These are phyloP conservation scores for Fraxinus dipetala DNA, from an alignment of 305 asterid species.

Conservation along the genomic window DNA sequence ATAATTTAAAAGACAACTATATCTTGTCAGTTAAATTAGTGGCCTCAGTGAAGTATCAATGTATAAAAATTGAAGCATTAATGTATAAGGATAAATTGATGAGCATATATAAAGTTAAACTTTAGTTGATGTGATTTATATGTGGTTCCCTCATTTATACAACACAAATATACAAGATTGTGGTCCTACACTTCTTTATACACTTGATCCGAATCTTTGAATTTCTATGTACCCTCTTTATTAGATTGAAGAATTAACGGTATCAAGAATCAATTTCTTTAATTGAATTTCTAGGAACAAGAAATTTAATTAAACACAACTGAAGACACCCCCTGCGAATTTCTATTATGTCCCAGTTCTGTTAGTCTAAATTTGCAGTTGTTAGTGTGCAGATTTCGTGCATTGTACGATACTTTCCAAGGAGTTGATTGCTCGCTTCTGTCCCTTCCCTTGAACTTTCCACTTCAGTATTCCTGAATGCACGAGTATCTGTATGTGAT, in stretches of 20 bases:
- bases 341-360: not conserved
- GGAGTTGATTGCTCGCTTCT: constrained; percentile 76
- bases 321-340: not conserved
- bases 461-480: constrained; percentile 44
- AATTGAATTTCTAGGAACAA: too few relatives aligned
- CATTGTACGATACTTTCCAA: constrained; percentile 47
- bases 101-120: not conserved
- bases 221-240: not conserved
- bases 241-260: not conserved
- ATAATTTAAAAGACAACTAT: not conserved
- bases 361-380: not conserved
- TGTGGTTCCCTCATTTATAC: not conserved
- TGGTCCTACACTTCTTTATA: not conserved
- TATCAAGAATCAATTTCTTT: not conserved
- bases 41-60: not conserved
- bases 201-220: not conserved
- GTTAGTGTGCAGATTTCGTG: not conserved
- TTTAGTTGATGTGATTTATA: not conserved
- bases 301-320: too few relatives aligned
- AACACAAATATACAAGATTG: not conserved
- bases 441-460: constrained; percentile 79
- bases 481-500: constrained; percentile 85
- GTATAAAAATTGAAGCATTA: not conserved
- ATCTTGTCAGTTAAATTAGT: not conserved
- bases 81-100: not conserved